Percentiles rank a stretch among this genome's conserved stretches.
phyloP scores from a whole-genome alignment of 139 green algal genomes.

The Ettlia oleoabundans region DNA sequence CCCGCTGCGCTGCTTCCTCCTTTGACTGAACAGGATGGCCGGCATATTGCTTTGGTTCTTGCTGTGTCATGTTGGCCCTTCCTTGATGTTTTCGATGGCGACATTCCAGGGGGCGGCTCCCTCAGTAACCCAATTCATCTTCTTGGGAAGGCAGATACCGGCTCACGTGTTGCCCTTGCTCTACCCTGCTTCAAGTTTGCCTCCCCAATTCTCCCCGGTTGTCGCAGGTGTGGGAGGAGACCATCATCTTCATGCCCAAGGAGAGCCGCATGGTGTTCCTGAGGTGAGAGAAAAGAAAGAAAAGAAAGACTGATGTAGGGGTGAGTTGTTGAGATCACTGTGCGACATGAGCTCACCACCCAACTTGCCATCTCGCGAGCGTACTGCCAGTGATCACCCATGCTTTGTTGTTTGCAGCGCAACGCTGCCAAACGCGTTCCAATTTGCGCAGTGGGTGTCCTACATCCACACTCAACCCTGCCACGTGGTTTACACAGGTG shows the following conservation, averaged over 20 bases:
- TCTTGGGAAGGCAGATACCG: too few species aligned
- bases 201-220: neutral
- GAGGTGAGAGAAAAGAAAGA: neutral
- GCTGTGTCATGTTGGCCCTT: too few species aligned
- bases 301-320: neutral
- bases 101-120: too few species aligned
- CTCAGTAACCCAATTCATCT: too few species aligned
- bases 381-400: too few species aligned
- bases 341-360: too few species aligned
- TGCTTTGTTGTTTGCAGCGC: conserved; percentile 50
- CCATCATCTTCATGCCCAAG: conserved; percentile 93
- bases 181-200: neutral
- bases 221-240: conserved; percentile 95
- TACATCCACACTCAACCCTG: conserved; percentile 84
- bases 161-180: neutral
- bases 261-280: conserved; percentile 79
- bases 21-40: too few species aligned
- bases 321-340: too few species aligned
- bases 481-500: conserved; percentile 91
- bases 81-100: too few species aligned
- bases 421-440: conserved; percentile 92
- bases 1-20: neutral
- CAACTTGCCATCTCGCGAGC: too few species aligned
- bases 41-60: too few species aligned
- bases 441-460: conserved; percentile 96